phyloP scores from a whole-genome alignment of 495 filamentous ascomycete species.

The Podospora bellae-mahoneyi region DNA sequence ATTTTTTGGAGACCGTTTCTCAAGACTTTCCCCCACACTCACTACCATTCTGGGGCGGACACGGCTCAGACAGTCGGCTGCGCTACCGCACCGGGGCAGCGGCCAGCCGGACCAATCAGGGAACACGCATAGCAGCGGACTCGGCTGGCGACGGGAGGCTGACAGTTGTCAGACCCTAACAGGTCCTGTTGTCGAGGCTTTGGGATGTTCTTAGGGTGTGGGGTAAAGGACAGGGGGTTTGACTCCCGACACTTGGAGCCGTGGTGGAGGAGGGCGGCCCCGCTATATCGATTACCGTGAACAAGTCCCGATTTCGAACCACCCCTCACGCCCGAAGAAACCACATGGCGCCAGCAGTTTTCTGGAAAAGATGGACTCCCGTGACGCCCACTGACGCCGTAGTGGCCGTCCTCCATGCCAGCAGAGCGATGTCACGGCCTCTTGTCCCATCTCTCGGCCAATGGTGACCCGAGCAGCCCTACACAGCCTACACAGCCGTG shows the following conservation, averaged over 20 bases:
- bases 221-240: neutral
- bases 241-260: slow-evolving; percentile 23
- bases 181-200: neutral
- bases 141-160: neutral
- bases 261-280: slow-evolving; percentile 36
- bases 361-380: slow-evolving; percentile 15
- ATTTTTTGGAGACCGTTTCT: neutral
- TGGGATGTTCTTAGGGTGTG: neutral
- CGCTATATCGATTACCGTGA: slow-evolving; percentile 41
- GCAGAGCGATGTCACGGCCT: neutral
- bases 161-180: neutral
- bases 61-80: slow-evolving; percentile 5
- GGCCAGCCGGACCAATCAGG: neutral
- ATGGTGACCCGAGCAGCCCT: neutral
- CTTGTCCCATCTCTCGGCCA: neutral
- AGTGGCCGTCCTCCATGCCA: neutral
- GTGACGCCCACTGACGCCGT: too few relatives aligned
- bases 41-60: neutral
- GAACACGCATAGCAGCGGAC: neutral
- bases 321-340: slow-evolving; percentile 19
- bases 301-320: slow-evolving; percentile 35
- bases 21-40: neutral
- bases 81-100: neutral
- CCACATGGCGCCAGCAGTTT: slow-evolving; percentile 10
- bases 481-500: neutral